These are phyloP conservation scores for Tylopilus subfusipes DNA, from an alignment of 768 basidiomycete species.

Conservation along the genomic window DNA sequence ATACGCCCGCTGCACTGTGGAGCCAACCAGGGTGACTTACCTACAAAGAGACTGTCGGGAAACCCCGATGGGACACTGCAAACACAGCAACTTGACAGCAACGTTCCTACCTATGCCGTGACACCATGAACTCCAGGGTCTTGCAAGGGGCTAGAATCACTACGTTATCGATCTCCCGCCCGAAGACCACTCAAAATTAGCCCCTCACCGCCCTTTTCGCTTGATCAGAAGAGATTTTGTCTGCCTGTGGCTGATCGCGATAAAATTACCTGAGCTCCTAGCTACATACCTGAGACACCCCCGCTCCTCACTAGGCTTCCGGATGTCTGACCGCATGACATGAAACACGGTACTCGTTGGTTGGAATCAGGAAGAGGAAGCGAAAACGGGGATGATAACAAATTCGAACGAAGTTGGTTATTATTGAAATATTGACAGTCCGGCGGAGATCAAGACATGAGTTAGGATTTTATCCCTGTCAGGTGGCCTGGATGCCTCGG, in stretches of 20 bases:
- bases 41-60: conserved; percentile 1
- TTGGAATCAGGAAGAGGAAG: conserved; percentile 4
- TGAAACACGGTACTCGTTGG: neutral
- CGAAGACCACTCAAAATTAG: conserved; percentile 3
- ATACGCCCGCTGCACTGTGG: neutral
- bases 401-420: neutral
- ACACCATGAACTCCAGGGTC: conserved; percentile 10
- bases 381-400: neutral
- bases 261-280: conserved; percentile 2
- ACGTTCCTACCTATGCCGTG: neutral
- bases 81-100: too few relatives aligned
- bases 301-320: neutral
- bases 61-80: too few relatives aligned
- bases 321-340: conserved; percentile 1
- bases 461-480: neutral
- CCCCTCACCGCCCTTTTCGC: conserved; percentile 1
- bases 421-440: neutral
- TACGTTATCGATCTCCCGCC: conserved; percentile 11
- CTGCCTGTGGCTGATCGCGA: conserved; percentile 7
- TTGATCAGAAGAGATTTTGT: conserved; percentile 9
- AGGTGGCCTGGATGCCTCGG: neutral
- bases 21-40: neutral
- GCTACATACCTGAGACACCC: neutral
- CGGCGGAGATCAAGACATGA: neutral
- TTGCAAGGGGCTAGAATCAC: neutral